Percentiles rank a stretch among this genome's conserved stretches.
phyloP scores from a whole-genome alignment of 345 rosid species.

The Ceriops tagal region DNA sequence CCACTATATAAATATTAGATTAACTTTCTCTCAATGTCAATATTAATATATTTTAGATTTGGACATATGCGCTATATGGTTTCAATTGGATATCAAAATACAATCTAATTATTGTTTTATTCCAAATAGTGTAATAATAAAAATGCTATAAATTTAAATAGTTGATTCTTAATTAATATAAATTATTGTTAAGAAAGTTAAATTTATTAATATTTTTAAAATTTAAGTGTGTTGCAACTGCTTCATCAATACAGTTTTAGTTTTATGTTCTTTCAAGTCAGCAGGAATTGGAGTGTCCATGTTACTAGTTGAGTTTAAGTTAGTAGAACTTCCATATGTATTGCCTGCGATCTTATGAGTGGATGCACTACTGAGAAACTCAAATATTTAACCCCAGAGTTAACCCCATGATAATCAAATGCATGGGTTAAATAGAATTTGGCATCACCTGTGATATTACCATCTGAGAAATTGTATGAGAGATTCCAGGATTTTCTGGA shows the following conservation, averaged over 20 bases:
- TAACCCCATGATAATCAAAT: slow-evolving; percentile 34
- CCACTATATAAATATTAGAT: too few species aligned
- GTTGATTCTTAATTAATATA: too few species aligned
- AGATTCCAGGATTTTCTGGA: slow-evolving; percentile 33
- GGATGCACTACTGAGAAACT: slow-evolving; percentile 20
- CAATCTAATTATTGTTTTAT: too few species aligned
- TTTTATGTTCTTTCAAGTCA: slow-evolving; percentile 43
- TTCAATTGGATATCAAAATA: too few species aligned
- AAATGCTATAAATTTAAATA: too few species aligned
- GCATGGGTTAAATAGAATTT: slow-evolving; percentile 37
- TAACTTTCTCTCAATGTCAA: too few species aligned
- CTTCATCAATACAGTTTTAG: slow-evolving; percentile 23
- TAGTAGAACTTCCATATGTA: slow-evolving; percentile 29
- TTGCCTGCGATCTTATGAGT: slow-evolving; percentile 14
- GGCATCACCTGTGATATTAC: slow-evolving; percentile 29
- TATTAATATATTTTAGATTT: too few species aligned
- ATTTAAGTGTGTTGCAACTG: slow-evolving; percentile 11
- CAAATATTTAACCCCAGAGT: slow-evolving; percentile 29
- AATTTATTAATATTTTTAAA: too few species aligned
- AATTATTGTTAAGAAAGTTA: too few species aligned
- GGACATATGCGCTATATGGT: too few species aligned
- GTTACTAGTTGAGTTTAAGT: slow-evolving; percentile 15
- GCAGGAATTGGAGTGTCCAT: slow-evolving; percentile 18
- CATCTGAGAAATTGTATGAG: slow-evolving; percentile 32
- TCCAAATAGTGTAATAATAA: too few species aligned